A percentile compares a stretch with the other conserved stretches of the same genome.
Conservation (phyloP, 495 filamentous ascomycete genomes). For the Thermothielavioides terrestris region DNA sequence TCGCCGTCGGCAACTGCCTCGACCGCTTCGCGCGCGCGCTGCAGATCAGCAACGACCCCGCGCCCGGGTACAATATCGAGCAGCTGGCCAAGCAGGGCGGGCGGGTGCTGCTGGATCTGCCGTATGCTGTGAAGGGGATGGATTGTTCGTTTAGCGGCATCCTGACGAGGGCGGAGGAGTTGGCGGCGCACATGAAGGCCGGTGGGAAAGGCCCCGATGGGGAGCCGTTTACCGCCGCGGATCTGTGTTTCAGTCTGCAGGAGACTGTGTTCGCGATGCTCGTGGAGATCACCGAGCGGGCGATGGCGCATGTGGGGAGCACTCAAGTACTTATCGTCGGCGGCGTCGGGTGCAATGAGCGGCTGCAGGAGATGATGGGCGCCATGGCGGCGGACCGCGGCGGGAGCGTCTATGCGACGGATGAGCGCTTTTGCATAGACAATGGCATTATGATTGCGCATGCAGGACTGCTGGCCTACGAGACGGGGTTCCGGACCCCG, state of each 20-base stretch:
- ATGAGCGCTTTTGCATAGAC: slow-evolving; percentile 97
- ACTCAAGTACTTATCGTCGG: slow-evolving; percentile 89
- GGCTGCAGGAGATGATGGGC: slow-evolving; percentile 97
- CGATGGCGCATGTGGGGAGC: slow-evolving; percentile 94
- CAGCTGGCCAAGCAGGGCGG: slow-evolving; percentile 73
- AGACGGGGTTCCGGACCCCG: slow-evolving; percentile 64
- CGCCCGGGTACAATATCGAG: slow-evolving; percentile 96
- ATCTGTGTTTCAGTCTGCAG: slow-evolving; percentile 89
- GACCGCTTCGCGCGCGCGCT: slow-evolving; percentile 91
- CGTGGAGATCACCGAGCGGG: slow-evolving; percentile 95
- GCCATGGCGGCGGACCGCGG: slow-evolving; percentile 86
- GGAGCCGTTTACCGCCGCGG: slow-evolving; percentile 60
- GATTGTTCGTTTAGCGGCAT: slow-evolving; percentile 94
- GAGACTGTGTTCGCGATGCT: slow-evolving; percentile 95
- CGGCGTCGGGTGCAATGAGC: slow-evolving; percentile 96
- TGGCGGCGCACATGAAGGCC: slow-evolving; percentile 56
- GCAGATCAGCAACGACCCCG: slow-evolving; percentile 87
- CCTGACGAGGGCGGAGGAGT: slow-evolving; percentile 65
- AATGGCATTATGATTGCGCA: slow-evolving; percentile 99
- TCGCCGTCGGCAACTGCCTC: slow-evolving; percentile 94
- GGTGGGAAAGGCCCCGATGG: slow-evolving; percentile 32
- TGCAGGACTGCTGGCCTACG: slow-evolving; percentile 77
- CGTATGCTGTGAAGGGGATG: slow-evolving; percentile 97
- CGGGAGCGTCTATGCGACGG: slow-evolving; percentile 86
- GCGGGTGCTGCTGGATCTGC: slow-evolving; percentile 69